phyloP scores from a whole-genome alignment of 805 yeast species.

The Priceomyces medius region DNA sequence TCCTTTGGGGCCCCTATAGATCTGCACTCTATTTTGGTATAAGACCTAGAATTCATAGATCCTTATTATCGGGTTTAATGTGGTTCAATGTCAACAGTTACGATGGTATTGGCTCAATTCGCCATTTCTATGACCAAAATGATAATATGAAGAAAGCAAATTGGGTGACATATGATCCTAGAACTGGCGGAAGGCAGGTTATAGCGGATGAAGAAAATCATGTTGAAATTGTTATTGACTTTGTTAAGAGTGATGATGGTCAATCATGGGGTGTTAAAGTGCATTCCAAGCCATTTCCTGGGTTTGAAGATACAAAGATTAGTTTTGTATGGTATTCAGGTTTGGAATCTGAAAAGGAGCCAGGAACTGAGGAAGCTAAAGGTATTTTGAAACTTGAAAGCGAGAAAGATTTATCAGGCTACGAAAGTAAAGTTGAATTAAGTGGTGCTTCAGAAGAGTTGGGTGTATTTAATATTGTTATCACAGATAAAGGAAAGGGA shows the following conservation, averaged over 20 bases:
- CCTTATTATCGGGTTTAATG: conserved; percentile 76
- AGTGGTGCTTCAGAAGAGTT: conserved; percentile 57
- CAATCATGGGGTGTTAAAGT: conserved; percentile 81
- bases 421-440: conserved; percentile 38
- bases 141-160: conserved; percentile 74
- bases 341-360: conserved; percentile 54
- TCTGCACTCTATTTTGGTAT: conserved; percentile 85
- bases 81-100: conserved; percentile 75
- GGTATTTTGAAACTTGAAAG: conserved; percentile 29
- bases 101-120: conserved; percentile 51
- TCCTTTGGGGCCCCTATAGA: conserved; percentile 89
- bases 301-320: conserved; percentile 48
- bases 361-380: conserved; percentile 12
- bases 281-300: conserved; percentile 58
- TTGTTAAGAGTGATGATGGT: conserved; percentile 69
- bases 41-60: conserved; percentile 75
- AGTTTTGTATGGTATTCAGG: conserved; percentile 79
- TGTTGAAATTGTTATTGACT: conserved; percentile 64
- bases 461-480: conserved; percentile 59
- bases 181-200: conserved; percentile 79
- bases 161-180: conserved; percentile 86
- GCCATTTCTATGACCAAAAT: conserved; percentile 74
- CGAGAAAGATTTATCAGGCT: conserved; percentile 24
- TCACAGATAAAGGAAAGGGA: conserved; percentile 55
- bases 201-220: conserved; percentile 67